Percentiles rank a stretch among this genome's conserved stretches.
Conservation (phyloP, 1,284 basidiomycete genomes). For the Quambalaria eucalypti region DNA sequence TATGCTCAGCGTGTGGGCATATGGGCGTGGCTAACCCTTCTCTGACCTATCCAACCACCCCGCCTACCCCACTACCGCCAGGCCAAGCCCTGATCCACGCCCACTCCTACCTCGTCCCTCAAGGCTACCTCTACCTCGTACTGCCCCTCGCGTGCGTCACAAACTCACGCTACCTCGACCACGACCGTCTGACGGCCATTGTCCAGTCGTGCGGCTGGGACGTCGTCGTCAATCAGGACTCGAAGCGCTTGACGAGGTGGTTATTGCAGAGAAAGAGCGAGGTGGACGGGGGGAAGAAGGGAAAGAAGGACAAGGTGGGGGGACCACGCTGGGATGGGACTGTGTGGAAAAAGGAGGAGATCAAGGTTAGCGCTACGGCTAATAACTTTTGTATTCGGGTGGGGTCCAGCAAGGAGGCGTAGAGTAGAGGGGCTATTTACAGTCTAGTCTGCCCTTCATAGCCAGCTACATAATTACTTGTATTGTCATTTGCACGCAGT, state of each 20-base stretch:
- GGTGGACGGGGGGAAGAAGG: not conserved
- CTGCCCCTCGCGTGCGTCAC: constrained; percentile 48
- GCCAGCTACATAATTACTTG: too few relatives aligned
- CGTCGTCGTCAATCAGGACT: constrained; percentile 43
- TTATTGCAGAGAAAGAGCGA: constrained; percentile 23
- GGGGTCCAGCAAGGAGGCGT: too few relatives aligned
- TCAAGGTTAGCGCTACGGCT: constrained; percentile 2
- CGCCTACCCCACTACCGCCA: too few relatives aligned
- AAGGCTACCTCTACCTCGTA: constrained; percentile 48
- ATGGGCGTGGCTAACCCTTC: too few relatives aligned
- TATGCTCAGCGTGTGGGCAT: too few relatives aligned
- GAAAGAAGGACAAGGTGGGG: not conserved
- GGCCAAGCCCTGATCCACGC: constrained; percentile 38
- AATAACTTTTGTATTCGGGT: constrained; percentile 1
- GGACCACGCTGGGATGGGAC: constrained; percentile 5
- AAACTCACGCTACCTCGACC: constrained; percentile 47
- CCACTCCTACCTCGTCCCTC: constrained; percentile 29
- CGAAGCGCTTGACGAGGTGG: constrained; percentile 48
- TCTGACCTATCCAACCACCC: too few relatives aligned
- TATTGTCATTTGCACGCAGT: too few relatives aligned
- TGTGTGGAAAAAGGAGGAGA: constrained; percentile 10
- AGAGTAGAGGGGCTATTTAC: too few relatives aligned
- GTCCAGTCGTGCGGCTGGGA: constrained; percentile 45
- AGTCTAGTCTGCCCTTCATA: too few relatives aligned
- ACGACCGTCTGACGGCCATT: constrained; percentile 39